A percentile compares a stretch with the other conserved stretches of the same genome.
Evolutionary conservation across 176 grass and related monocot species (phyloP).

Genomic region (Aegilops umbellulata): DNA sequence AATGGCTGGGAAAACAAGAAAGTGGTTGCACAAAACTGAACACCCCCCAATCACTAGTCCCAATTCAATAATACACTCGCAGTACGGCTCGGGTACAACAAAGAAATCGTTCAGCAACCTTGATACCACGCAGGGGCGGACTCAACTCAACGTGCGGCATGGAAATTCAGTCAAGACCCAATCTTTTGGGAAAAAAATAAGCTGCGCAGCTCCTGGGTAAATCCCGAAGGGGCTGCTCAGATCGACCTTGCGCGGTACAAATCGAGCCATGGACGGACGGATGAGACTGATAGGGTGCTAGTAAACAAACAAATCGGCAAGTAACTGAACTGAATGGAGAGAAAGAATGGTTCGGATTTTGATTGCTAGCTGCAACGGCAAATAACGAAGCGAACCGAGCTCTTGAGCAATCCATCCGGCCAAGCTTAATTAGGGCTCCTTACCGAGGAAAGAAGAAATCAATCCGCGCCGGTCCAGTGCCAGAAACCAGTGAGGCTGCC

Average conservation of each 20-base stretch:
- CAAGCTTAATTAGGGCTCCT: background rate
- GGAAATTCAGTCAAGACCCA: background rate
- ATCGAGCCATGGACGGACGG: background rate
- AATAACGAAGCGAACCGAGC: background rate
- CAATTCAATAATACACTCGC: background rate
- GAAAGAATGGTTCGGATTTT: background rate
- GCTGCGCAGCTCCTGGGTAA: background rate
- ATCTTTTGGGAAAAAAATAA: background rate
- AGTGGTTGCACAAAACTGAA: background rate
- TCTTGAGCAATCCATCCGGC: background rate
- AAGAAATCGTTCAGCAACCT: background rate
- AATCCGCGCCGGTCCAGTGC: background rate
- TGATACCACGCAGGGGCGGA: background rate
- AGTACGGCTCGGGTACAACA: background rate
- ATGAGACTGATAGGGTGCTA: background rate
- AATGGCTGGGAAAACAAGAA: conserved; percentile 1
- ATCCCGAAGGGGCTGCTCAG: background rate
- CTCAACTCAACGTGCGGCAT: background rate
- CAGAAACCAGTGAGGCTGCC: background rate
- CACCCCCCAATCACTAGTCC: background rate
- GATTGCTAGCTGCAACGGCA: background rate
- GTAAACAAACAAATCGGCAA: background rate
- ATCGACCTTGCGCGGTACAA: background rate
- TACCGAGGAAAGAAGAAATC: background rate
- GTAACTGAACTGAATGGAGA: conserved; percentile 7